Conservation (phyloP, 2,329 filamentous ascomycete genomes). For the Camptophora hylomeconis region DNA sequence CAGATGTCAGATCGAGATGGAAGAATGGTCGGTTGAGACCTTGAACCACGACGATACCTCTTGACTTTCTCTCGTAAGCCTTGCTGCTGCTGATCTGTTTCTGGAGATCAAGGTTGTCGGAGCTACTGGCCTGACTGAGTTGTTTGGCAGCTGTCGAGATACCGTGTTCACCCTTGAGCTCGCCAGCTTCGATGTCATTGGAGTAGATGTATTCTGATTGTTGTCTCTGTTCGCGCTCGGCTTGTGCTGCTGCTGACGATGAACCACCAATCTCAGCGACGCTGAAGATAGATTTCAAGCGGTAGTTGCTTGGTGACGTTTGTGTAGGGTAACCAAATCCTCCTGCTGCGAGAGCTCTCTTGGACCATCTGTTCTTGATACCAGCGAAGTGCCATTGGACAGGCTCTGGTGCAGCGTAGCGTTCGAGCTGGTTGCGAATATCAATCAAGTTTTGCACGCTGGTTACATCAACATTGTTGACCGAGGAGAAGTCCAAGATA, state of each 20-base stretch:
- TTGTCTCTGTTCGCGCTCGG: constrained; percentile 43
- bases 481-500: constrained; percentile 83
- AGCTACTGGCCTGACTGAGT: constrained; percentile 14
- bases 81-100: constrained; percentile 36
- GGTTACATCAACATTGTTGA: constrained; percentile 89
- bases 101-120: constrained; percentile 26
- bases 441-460: constrained; percentile 88
- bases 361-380: constrained; percentile 89
- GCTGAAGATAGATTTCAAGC: constrained; percentile 92
- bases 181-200: constrained; percentile 23
- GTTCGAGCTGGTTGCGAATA: constrained; percentile 83
- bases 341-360: constrained; percentile 71
- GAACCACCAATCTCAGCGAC: constrained; percentile 73
- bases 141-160: constrained; percentile 7
- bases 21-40: constrained; percentile 86
- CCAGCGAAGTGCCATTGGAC: constrained; percentile 96
- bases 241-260: constrained; percentile 54
- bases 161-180: constrained; percentile 21
- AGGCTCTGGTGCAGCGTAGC: constrained; percentile 62
- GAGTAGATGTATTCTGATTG: constrained; percentile 2
- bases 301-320: constrained; percentile 38
- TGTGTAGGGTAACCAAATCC: constrained; percentile 75
- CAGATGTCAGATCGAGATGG: constrained; percentile 83
- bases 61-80: constrained; percentile 29
- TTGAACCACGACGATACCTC: constrained; percentile 61